Evolutionary conservation across 2,329 filamentous ascomycete species (phyloP).

Genomic region (Pseudocercospora macadamiae): DNA sequence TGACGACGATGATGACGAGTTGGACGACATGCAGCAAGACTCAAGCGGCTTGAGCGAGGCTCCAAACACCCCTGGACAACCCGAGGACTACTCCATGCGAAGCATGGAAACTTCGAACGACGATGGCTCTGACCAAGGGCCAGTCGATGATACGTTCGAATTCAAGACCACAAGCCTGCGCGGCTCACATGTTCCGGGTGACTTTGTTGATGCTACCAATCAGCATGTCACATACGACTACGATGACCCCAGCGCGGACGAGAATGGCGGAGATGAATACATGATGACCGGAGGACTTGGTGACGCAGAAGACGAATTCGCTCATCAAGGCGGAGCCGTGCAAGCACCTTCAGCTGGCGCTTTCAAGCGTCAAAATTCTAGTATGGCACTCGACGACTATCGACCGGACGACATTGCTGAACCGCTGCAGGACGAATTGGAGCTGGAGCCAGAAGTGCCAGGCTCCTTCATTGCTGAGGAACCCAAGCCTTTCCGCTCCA

Average conservation of each 20-base stretch:
- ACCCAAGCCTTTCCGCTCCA: slow-evolving; percentile 62
- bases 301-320: slow-evolving; percentile 29
- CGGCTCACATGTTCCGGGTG: slow-evolving; percentile 66
- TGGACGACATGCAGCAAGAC: slow-evolving; percentile 60
- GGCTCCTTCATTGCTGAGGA: slow-evolving; percentile 74
- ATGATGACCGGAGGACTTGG: slow-evolving; percentile 34
- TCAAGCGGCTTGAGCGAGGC: slow-evolving; percentile 42
- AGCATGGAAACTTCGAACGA: slow-evolving; percentile 31
- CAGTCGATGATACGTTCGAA: slow-evolving; percentile 57
- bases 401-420: slow-evolving; percentile 50
- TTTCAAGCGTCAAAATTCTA: slow-evolving; percentile 34
- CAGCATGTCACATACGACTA: slow-evolving; percentile 51
- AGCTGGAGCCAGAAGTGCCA: slow-evolving; percentile 71
- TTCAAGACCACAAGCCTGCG: slow-evolving; percentile 46
- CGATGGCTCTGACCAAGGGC: slow-evolving; percentile 12
- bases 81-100: slow-evolving; percentile 32
- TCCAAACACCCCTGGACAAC: slow-evolving; percentile 29
- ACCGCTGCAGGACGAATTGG: slow-evolving; percentile 56
- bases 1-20: slow-evolving; percentile 60
- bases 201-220: slow-evolving; percentile 65
- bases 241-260: slow-evolving; percentile 46
- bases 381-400: slow-evolving; percentile 42
- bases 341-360: slow-evolving; percentile 34
- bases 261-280: slow-evolving; percentile 49
- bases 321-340: slow-evolving; percentile 34